Percentiles rank a stretch among this genome's conserved stretches.
These are phyloP conservation scores for Colletotrichum agaves DNA, from an alignment of 2,329 filamentous ascomycete genomes.

Conservation along the genomic window DNA sequence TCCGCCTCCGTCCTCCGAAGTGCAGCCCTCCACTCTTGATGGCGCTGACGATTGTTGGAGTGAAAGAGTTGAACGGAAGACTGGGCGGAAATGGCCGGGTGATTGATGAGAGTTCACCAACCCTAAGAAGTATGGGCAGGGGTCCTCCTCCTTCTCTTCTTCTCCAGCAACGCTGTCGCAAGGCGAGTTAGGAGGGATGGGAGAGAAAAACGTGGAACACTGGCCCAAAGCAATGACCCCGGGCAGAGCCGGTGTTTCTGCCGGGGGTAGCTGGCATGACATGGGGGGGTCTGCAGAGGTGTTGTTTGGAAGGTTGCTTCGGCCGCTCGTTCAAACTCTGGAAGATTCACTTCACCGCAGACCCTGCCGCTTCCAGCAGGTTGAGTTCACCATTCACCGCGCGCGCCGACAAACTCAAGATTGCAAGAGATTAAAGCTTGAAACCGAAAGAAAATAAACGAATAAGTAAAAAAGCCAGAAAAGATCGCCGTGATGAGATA, in stretches of 20 bases:
- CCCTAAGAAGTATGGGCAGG: neutral
- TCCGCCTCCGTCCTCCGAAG: neutral
- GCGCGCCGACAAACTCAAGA: neutral
- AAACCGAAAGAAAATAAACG: neutral
- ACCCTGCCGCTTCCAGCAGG: neutral
- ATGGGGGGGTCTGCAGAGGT: neutral
- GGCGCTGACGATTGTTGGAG: neutral
- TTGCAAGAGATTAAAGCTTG: neutral
- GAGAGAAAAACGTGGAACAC: slow-evolving; percentile 21
- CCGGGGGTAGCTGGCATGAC: slow-evolving; percentile 12
- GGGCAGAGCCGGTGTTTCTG: slow-evolving; percentile 25
- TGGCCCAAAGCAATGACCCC: slow-evolving; percentile 16
- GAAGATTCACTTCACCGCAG: neutral
- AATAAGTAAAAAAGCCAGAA: neutral
- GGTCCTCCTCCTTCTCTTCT: neutral
- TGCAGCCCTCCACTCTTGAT: too few relatives aligned
- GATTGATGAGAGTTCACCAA: slow-evolving; percentile 15
- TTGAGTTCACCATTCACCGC: neutral
- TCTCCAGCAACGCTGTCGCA: neutral
- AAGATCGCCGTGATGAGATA: neutral
- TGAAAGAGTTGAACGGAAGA: slow-evolving; percentile 16
- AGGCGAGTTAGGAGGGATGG: neutral
- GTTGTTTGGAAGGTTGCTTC: slow-evolving; percentile 20
- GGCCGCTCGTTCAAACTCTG: slow-evolving; percentile 18
- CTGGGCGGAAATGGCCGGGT: slow-evolving; percentile 28